Conservation (phyloP, 768 basidiomycete genomes). For the Trametes gibbosa region DNA sequence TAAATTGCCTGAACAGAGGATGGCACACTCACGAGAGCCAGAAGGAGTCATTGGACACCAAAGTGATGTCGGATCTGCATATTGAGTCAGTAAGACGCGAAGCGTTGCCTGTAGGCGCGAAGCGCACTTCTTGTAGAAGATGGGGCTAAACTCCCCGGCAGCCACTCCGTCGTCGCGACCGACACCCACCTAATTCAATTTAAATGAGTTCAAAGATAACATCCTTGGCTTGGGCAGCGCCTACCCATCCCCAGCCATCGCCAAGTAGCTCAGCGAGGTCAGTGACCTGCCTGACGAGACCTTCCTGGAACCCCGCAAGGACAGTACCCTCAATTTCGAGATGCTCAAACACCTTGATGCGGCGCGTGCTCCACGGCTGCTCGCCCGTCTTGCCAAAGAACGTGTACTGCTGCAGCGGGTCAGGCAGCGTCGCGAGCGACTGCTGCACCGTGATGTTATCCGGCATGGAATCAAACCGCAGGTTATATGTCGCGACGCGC, state of each 20-base stretch:
- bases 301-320: constrained; percentile 54
- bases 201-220: neutral
- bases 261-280: constrained; percentile 58
- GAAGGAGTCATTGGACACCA: constrained; percentile 46
- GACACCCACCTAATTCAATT: constrained; percentile 46
- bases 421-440: constrained; percentile 40
- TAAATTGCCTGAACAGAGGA: neutral
- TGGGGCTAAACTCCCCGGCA: constrained; percentile 59
- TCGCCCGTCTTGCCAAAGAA: constrained; percentile 37
- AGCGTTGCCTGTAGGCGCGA: neutral
- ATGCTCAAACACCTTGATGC: constrained; percentile 47
- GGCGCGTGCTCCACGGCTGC: constrained; percentile 52
- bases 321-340: constrained; percentile 39
- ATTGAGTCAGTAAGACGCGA: neutral
- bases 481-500: constrained; percentile 48
- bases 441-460: constrained; percentile 48
- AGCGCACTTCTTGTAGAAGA: constrained; percentile 53
- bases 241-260: constrained; percentile 50
- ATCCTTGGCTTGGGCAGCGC: constrained; percentile 11
- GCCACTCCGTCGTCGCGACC: constrained; percentile 57
- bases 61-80: constrained; percentile 33
- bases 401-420: constrained; percentile 38
- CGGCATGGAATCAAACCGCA: constrained; percentile 54
- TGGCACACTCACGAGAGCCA: constrained; percentile 50
- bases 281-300: constrained; percentile 51